phyloP scores from a whole-genome alignment of 169 alveolate species.

The Blepharisma undulans region DNA sequence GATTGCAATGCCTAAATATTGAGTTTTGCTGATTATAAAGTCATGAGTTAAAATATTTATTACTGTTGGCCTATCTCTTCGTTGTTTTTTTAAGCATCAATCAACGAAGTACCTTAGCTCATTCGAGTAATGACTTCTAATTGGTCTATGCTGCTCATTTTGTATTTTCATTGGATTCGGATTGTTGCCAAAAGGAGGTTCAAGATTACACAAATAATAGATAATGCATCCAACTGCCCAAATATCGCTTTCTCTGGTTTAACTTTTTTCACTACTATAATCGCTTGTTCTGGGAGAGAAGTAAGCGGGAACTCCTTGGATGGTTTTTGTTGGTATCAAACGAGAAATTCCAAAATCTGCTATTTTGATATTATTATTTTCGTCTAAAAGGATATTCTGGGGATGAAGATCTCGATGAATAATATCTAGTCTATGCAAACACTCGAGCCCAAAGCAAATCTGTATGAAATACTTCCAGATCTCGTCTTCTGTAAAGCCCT shows the following conservation, averaged over 20 bases:
- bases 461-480: constrained; percentile 82
- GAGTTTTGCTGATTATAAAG: too few relatives aligned
- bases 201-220: constrained; percentile 87
- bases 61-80: constrained; percentile 65
- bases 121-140: constrained; percentile 66
- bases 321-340: too few relatives aligned
- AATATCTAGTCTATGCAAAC: constrained; percentile 71
- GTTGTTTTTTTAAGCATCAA: constrained; percentile 62
- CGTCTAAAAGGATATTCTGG: constrained; percentile 56
- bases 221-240: constrained; percentile 82
- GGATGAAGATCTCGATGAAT: constrained; percentile 77
- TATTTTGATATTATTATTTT: constrained; percentile 65
- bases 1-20: too few relatives aligned
- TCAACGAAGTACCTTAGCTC: constrained; percentile 71
- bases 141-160: constrained; percentile 64
- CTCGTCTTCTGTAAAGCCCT: constrained; percentile 64
- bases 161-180: constrained; percentile 69
- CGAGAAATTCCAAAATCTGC: constrained; percentile 84
- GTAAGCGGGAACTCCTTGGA: too few relatives aligned
- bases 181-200: constrained; percentile 79
- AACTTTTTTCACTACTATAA: constrained; percentile 97
- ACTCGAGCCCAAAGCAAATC: constrained; percentile 83
- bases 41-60: background rate
- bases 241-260: constrained; percentile 94
- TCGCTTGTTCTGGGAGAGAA: constrained; percentile 68